phyloP scores from a whole-genome alignment of 352 stramenopile species.

The Phytophthora brassicae region DNA sequence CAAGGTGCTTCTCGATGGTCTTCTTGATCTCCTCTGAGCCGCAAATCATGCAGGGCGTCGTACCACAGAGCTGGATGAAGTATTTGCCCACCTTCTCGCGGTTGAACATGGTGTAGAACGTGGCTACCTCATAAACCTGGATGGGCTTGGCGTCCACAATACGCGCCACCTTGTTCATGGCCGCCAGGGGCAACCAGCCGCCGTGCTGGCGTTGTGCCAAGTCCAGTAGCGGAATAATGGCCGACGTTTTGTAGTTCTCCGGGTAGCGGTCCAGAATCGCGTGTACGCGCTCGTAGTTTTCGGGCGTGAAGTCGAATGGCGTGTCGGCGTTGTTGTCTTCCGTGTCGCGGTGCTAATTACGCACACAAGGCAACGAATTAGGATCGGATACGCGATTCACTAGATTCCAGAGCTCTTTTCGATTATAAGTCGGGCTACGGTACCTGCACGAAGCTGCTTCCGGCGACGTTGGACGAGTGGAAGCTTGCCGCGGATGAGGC shows the following conservation, averaged over 20 bases:
- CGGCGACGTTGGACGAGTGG: slow-evolving; percentile 49
- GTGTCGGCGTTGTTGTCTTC: slow-evolving; percentile 96
- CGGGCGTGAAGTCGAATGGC: slow-evolving; percentile 97
- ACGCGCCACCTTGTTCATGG: slow-evolving; percentile 99
- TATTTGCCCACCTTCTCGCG: slow-evolving; percentile 94
- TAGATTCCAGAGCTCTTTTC: no score
- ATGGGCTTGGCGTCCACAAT: slow-evolving; percentile 96
- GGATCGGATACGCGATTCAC: background rate
- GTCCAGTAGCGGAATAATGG: slow-evolving; percentile 99
- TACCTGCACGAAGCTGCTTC: slow-evolving; percentile 47
- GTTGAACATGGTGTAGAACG: slow-evolving; percentile 99
- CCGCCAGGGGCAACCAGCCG: slow-evolving; percentile 97
- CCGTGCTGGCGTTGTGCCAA: slow-evolving; percentile 95
- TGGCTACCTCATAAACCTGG: slow-evolving; percentile 99
- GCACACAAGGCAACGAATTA: slow-evolving; percentile 4
- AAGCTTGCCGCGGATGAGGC: slow-evolving; percentile 25
- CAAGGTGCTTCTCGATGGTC: slow-evolving; percentile 96
- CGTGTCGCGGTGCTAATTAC: slow-evolving; percentile 93
- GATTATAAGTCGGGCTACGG: slow-evolving; percentile 2
- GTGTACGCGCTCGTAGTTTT: slow-evolving; percentile 97
- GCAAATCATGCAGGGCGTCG: slow-evolving; percentile 99
- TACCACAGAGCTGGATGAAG: slow-evolving; percentile 98
- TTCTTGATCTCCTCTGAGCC: slow-evolving; percentile 99
- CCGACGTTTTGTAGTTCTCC: slow-evolving; percentile 98
- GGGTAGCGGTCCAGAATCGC: slow-evolving; percentile 97